Evolutionary conservation across 1,139 yeast species (phyloP), one percentile per base, ranked within the genome.

Genomic region (Yamadazyma blattariae): DNA sequence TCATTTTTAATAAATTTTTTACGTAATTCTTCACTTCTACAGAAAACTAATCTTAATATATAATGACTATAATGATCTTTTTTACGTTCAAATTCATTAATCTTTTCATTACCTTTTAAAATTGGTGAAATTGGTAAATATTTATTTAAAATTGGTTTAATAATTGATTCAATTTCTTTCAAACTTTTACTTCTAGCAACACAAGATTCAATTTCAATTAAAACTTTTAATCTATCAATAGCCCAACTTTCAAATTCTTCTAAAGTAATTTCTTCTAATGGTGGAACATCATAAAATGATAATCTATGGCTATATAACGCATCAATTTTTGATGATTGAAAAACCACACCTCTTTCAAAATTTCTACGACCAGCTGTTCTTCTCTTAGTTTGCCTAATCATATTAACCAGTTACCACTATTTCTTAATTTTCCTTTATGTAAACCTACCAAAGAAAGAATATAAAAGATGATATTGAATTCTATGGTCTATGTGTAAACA

Each of bases 201-300:
- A 46, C 84, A 78, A 7, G 89, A 76, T 52, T 90, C 97, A 33
- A 92, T 82, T 55, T 89, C 96, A 39, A 88, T 76, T 40, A 94
- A 70, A 8, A 92, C 78, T 52, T 82, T 80, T 45, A 92, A 71
- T 42, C 99, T 68, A 52, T 92, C 97, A 33, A 92, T 84, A 7
- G 97, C 97, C 97, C 97, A 92, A 13, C 72, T 71, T 59, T 92
- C 98, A 57, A 92, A 94, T 54, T 92, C 86, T 46, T 90, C 97
- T 25, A 92, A 57, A 0, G 97, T 88, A 51, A 92, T 79, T 59
- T 92, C 97, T 24, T 82, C 80, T 25, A 71, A 59, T 1, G 97
- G 97, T 7, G 96, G 94, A 4, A 65, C 47, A 29, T 70, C 74
- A 58, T 92, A 92, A 51, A 90, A 74, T 32, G 82, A 77, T 34